Evolutionary conservation across 78 protist genomes (phyloP).

Genomic region (Dictyostelium capitatum): DNA sequence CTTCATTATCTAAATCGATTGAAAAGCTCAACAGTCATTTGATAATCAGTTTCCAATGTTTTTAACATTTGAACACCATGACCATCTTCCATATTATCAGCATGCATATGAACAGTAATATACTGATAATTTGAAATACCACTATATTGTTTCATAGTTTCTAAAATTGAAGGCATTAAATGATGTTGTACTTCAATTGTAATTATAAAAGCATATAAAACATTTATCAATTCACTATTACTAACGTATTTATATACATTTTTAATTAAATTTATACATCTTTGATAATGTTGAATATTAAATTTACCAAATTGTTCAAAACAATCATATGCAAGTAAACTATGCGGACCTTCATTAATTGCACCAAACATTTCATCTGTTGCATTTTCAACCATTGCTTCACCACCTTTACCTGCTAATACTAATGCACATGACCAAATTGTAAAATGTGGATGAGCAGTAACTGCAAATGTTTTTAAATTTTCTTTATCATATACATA

Average conservation of each 20-base stretch:
- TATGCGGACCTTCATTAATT: background rate
- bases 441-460: background rate
- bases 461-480: background rate
- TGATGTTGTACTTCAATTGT: too few relatives aligned
- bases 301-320: background rate
- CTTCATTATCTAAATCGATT: background rate
- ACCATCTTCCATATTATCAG: too few relatives aligned
- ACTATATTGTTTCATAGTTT: too few relatives aligned
- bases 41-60: too few relatives aligned
- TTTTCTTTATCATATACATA: background rate
- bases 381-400: background rate
- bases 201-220: too few relatives aligned
- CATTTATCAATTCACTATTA: too few relatives aligned
- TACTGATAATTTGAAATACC: too few relatives aligned
- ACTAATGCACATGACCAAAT: background rate
- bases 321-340: background rate
- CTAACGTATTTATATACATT: too few relatives aligned
- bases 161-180: too few relatives aligned
- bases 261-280: background rate
- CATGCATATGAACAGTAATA: background rate
- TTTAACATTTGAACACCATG: too few relatives aligned
- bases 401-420: background rate
- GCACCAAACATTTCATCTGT: background rate
- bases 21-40: too few relatives aligned
- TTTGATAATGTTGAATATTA: background rate